Conservation (phyloP, 1,284 basidiomycete genomes). For the Ustilago bromivora region DNA sequence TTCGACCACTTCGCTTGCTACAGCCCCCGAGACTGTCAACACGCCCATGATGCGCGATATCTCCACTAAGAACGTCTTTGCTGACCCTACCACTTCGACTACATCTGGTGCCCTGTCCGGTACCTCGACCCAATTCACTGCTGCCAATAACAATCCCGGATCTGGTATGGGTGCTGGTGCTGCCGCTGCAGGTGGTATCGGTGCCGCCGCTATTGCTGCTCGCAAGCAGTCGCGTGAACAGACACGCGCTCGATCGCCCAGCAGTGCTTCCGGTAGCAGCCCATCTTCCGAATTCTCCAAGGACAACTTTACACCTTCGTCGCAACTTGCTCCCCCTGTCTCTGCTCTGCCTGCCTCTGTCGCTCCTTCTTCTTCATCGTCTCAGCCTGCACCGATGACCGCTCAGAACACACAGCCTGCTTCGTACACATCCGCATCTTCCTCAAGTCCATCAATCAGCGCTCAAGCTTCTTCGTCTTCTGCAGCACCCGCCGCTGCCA, state of each 20-base stretch:
- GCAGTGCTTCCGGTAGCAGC: conserved; percentile 21
- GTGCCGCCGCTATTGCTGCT: conserved; percentile 45
- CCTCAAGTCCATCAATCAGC: neutral
- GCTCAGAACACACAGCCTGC: conserved; percentile 4
- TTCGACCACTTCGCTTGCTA: conserved; percentile 48
- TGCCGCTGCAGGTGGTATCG: conserved; percentile 42
- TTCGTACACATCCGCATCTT: conserved; percentile 14
- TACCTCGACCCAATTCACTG: conserved; percentile 22
- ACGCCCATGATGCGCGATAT: conserved; percentile 56
- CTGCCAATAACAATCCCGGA: conserved; percentile 23
- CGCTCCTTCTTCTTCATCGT: neutral
- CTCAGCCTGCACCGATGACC: conserved; percentile 8
- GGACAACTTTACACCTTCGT: conserved; percentile 17
- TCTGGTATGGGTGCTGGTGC: conserved; percentile 19
- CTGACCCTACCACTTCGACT: conserved; percentile 36
- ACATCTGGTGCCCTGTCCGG: conserved; percentile 35
- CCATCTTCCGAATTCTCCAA: conserved; percentile 42
- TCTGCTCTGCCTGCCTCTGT: conserved; percentile 33
- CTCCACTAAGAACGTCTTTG: conserved; percentile 50
- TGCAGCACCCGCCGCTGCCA: conserved; percentile 4
- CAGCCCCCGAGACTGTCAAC: conserved; percentile 44
- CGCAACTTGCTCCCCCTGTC: conserved; percentile 42
- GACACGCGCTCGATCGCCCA: conserved; percentile 34
- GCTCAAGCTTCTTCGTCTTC: neutral
- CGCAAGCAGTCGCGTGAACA: conserved; percentile 47